Percentiles rank a stretch among this genome's conserved stretches.
phyloP scores from a whole-genome alignment of 768 basidiomycete genomes.

The Chalciporus piperatus region DNA sequence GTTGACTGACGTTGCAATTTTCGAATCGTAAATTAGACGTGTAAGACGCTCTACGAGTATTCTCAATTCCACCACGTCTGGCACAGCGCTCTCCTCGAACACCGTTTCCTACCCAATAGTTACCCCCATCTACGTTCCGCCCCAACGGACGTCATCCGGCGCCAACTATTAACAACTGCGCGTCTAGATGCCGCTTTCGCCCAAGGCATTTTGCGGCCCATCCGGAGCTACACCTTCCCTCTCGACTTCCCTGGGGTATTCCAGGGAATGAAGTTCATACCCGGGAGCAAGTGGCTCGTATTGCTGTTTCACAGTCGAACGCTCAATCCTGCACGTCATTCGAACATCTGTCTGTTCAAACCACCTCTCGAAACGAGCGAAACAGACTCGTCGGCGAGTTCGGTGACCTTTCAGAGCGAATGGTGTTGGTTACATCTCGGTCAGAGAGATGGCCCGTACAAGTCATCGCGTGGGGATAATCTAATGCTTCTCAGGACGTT shows the following conservation, averaged over 20 bases:
- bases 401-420: constrained; percentile 30
- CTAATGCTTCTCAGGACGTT: constrained; percentile 28
- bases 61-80: constrained; percentile 26
- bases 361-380: constrained; percentile 10
- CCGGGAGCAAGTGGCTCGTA: constrained; percentile 30
- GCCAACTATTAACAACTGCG: constrained; percentile 22
- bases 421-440: constrained; percentile 14
- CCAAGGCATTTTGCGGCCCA: constrained; percentile 10
- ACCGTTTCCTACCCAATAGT: constrained; percentile 22
- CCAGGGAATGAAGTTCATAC: constrained; percentile 30
- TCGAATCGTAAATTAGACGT: constrained; percentile 17
- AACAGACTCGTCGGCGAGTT: background rate
- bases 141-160: constrained; percentile 19
- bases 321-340: constrained; percentile 28
- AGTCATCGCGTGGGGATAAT: constrained; percentile 30
- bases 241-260: constrained; percentile 30
- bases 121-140: constrained; percentile 26
- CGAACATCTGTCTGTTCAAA: constrained; percentile 28
- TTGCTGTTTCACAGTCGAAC: constrained; percentile 31
- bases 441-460: constrained; percentile 27
- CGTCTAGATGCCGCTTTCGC: constrained; percentile 24
- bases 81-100: constrained; percentile 19
- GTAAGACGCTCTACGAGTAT: constrained; percentile 23
- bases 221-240: constrained; percentile 25
- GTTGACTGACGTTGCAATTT: background rate